A percentile compares a stretch with the other conserved stretches of the same genome.
These are phyloP conservation scores for Penicillium hesseltinei DNA, from an alignment of 2,329 filamentous ascomycete species.

Conservation along the genomic window DNA sequence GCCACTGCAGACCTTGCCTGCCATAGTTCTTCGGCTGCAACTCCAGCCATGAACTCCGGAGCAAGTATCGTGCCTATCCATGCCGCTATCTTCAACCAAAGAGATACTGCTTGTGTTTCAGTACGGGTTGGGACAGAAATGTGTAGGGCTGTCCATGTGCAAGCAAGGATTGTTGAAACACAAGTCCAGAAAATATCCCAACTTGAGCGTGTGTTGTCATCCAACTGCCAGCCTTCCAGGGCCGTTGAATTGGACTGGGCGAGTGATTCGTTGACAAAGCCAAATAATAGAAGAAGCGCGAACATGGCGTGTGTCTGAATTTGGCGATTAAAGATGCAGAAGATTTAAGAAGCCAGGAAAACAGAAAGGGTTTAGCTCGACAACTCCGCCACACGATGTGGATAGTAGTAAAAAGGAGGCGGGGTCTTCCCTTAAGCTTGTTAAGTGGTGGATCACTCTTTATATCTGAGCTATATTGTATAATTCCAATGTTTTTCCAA, in stretches of 20 bases:
- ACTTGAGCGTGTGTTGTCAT: conserved; percentile 10
- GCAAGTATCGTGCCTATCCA: conserved; percentile 7
- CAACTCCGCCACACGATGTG: neutral
- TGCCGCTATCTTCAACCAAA: neutral
- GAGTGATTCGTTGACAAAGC: neutral
- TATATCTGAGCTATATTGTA: neutral
- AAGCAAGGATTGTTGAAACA: conserved; percentile 17
- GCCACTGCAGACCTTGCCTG: neutral
- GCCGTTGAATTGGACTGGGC: conserved; percentile 7
- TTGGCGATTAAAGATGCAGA: neutral
- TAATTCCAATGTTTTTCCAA: neutral
- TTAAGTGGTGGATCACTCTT: neutral
- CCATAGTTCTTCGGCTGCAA: conserved; percentile 2
- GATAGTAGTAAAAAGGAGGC: neutral
- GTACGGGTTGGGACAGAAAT: neutral
- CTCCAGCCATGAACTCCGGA: conserved; percentile 4
- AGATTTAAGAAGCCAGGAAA: neutral
- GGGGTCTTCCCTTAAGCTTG: neutral
- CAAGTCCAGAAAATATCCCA: conserved; percentile 22
- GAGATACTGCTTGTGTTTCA: neutral
- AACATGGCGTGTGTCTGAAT: neutral
- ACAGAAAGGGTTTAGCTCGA: neutral
- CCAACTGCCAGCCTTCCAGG: conserved; percentile 12
- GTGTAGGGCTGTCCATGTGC: conserved; percentile 19
- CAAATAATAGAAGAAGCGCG: neutral